Base-by-base conservation (phyloP, 2,329 filamentous ascomycete species). In the Apiospora kogelbergensis region DNA sequence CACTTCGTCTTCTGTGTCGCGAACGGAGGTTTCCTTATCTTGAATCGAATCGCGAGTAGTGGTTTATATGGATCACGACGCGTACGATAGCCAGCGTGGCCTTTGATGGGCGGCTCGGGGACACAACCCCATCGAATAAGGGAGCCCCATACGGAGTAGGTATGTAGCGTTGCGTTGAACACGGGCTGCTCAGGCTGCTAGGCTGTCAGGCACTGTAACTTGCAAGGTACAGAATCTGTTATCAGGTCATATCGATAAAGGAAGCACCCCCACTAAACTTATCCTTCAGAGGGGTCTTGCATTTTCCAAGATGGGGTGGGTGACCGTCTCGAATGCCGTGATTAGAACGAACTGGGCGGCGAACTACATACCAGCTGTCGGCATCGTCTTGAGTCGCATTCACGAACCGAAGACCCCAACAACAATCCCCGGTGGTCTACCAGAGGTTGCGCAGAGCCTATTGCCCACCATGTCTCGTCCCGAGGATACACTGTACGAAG, bases 401-500 rank as follows among this genome's bases (percentile, higher is more conserved):
- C 4, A 37, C n/a, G 17, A 37, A 60, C 30, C 22, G 26, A 60
- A n/a, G 30, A 37, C 30, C 26, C 53, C 53, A 60, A 30, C 13
- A 13, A 13, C 53, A 37, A 17, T 5, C 20, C n/a, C 30, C 53
- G 30, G 30, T 37, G 53, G 53, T n/a, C 30, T n/a, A 37, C 30
- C n/a, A 60, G 26, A 37, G 20, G 30, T 37, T 60, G 53, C 30
- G 53, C 53, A 60, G n/a, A 60, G 26, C 17, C 30, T 37, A 6
- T 37, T 60, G 63, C 41, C 79, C 83, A 91, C 63, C 78, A 98
- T 99, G 96, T 98, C 96, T 78, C 94, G 96, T 75, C 96, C 96
- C 73, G 96, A 99, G 86, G 96, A 99, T 83, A 92, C 90, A 73
- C 90, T 98, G 93, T 96, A 86, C 77, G 88, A 76, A 68, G 65